Conservation (phyloP, 148 eudicot genomes). For the Nepenthes gracilis region DNA sequence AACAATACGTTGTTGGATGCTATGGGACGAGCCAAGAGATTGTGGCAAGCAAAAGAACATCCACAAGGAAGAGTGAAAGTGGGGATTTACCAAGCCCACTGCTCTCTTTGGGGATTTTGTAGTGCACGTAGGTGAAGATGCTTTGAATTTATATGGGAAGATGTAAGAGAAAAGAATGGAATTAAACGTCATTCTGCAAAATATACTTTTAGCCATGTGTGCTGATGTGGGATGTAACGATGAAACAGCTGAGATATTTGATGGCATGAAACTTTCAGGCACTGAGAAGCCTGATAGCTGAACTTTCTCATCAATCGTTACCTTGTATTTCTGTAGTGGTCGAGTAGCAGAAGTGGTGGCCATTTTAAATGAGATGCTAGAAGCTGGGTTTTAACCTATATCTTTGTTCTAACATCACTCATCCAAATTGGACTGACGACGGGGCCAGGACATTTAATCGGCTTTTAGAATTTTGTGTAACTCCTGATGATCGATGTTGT, state of each 20-base stretch:
- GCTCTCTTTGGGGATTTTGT: conserved; percentile 54
- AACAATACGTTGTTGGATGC: conserved; percentile 60
- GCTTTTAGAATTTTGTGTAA: conserved; percentile 42
- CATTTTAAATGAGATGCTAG: conserved; percentile 50
- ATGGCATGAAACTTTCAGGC: conserved; percentile 16
- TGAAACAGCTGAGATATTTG: conserved; percentile 58
- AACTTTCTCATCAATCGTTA: conserved; percentile 74
- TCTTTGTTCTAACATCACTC: conserved; percentile 63
- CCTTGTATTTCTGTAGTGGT: conserved; percentile 61
- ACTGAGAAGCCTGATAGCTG: conserved; percentile 67
- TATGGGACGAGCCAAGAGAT: conserved; percentile 88
- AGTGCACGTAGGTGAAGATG: conserved; percentile 69
- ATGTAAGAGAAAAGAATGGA: conserved; percentile 62
- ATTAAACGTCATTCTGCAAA: conserved; percentile 54
- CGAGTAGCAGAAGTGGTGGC: conserved; percentile 62
- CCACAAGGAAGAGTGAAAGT: conserved; percentile 30
- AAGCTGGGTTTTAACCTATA: conserved; percentile 67
- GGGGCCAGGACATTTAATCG: conserved; percentile 56
- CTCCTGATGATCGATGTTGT: conserved; percentile 72
- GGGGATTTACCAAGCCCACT: conserved; percentile 54
- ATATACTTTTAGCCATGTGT: conserved; percentile 64
- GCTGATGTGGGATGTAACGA: conserved; percentile 70
- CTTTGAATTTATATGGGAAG: conserved; percentile 49
- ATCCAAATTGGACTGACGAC: conserved; percentile 63
- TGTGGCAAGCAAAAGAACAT: conserved; percentile 75